Conservation (phyloP, 768 basidiomycete genomes). For the Udeniomyces megalosporus region DNA sequence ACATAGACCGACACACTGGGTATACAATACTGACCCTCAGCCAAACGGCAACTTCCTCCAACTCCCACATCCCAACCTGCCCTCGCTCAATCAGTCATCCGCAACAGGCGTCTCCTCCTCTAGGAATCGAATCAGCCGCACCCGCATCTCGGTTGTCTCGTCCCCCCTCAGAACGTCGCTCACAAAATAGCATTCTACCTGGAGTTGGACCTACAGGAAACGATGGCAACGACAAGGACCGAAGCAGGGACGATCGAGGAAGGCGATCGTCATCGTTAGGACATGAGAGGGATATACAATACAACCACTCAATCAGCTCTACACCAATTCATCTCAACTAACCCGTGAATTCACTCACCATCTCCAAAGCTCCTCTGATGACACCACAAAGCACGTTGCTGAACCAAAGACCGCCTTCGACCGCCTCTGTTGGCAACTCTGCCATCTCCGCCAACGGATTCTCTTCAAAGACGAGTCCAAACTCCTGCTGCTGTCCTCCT, state of each 20-base stretch:
- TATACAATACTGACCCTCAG: no score
- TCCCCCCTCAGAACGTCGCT: slow-evolving; percentile 86
- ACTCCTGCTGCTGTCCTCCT: slow-evolving; percentile 30
- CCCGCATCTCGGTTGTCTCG: slow-evolving; percentile 82
- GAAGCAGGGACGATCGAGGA: not conserved
- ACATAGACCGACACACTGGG: no score
- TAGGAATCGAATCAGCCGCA: slow-evolving; percentile 72
- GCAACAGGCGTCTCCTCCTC: slow-evolving; percentile 63
- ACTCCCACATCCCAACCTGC: no score
- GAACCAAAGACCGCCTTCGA: slow-evolving; percentile 90
- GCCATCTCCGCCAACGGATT: slow-evolving; percentile 96
- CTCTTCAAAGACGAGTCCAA: slow-evolving; percentile 78
- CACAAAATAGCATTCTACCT: slow-evolving; percentile 73
- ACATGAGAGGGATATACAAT: no score
- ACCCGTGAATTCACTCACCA: slow-evolving; percentile 57
- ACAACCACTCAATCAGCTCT: not conserved
- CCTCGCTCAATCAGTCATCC: slow-evolving; percentile 1
- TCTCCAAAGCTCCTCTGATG: slow-evolving; percentile 78
- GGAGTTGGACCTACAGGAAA: slow-evolving; percentile 67
- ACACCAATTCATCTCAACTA: not conserved
- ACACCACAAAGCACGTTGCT: slow-evolving; percentile 94
- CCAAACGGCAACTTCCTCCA: no score
- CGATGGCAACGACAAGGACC: not conserved
- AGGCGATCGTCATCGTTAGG: no score
- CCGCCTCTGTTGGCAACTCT: slow-evolving; percentile 79